phyloP scores from a whole-genome alignment of 495 filamentous ascomycete species.

The Pyrenopolyporus hunteri region DNA sequence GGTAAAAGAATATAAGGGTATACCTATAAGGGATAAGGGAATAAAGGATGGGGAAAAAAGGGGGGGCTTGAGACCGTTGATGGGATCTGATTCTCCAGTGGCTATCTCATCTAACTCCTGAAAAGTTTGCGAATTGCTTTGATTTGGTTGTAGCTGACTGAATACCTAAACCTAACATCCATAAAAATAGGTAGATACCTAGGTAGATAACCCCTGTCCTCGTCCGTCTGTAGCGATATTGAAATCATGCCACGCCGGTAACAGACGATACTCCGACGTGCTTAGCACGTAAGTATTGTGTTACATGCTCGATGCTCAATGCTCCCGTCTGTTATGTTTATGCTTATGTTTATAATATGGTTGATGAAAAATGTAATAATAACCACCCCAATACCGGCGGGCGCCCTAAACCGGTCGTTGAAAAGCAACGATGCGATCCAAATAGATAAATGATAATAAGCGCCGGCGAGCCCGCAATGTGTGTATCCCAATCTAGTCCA shows the following conservation, averaged over 20 bases:
- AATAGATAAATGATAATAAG: constrained; percentile 7
- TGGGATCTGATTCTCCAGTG: background rate
- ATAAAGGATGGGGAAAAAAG: background rate
- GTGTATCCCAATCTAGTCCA: constrained; percentile 38
- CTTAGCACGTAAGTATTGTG: background rate
- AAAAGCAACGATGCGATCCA: constrained; percentile 14
- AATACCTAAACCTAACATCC: background rate
- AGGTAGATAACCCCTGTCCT: too few species aligned
- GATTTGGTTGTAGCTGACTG: constrained; percentile 18
- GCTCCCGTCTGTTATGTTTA: background rate
- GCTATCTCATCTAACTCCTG: too few species aligned
- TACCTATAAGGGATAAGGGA: background rate
- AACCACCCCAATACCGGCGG: background rate
- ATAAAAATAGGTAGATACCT: constrained; percentile 3
- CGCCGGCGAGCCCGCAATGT: constrained; percentile 9
- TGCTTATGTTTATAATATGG: constrained; percentile 8
- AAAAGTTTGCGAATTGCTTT: constrained; percentile 9
- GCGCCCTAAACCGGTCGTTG: background rate
- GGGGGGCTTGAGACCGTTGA: background rate
- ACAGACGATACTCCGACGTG: background rate
- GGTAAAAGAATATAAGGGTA: background rate
- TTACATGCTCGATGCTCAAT: background rate
- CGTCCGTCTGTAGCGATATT: background rate
- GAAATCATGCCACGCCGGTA: background rate
- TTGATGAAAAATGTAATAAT: background rate